Evolutionary conservation across 257 asterid species (phyloP).

Genomic region (Nicotiana noctiflora): DNA sequence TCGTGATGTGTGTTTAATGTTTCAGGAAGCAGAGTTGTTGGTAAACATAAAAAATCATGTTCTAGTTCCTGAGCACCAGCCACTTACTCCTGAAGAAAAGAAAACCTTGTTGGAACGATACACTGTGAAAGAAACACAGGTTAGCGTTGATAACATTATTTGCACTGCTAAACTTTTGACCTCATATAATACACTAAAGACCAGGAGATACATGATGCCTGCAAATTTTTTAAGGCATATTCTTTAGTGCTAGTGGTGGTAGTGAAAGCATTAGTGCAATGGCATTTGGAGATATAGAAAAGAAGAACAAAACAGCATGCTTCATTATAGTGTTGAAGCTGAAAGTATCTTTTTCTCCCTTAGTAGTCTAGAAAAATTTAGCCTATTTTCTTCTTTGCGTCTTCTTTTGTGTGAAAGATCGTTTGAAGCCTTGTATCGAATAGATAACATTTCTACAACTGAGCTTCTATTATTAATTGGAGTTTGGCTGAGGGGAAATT

Average conservation of each 20-base stretch:
- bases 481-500: not conserved
- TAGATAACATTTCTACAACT: not conserved
- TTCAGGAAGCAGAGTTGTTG: constrained; percentile 72
- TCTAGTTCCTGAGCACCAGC: constrained; percentile 79
- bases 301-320: not conserved
- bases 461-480: not conserved
- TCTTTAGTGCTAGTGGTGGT: not conserved
- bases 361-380: not conserved
- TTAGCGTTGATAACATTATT: constrained; percentile 12
- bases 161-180: not conserved
- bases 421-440: not conserved
- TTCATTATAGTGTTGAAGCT: not conserved
- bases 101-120: constrained; percentile 80
- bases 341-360: not conserved
- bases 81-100: constrained; percentile 71
- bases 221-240: not conserved
- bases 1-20: not conserved
- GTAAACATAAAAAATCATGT: constrained; percentile 78
- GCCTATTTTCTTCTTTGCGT: not conserved
- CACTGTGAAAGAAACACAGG: constrained; percentile 95
- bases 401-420: not conserved
- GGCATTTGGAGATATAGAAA: not conserved
- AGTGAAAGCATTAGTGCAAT: not conserved
- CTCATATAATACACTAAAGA: not conserved
- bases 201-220: not conserved